Percentiles rank a stretch among this genome's conserved stretches.
These are phyloP conservation scores for Colletotrichum falcatum DNA, from an alignment of 2,329 filamentous ascomycete genomes.

Conservation along the genomic window DNA sequence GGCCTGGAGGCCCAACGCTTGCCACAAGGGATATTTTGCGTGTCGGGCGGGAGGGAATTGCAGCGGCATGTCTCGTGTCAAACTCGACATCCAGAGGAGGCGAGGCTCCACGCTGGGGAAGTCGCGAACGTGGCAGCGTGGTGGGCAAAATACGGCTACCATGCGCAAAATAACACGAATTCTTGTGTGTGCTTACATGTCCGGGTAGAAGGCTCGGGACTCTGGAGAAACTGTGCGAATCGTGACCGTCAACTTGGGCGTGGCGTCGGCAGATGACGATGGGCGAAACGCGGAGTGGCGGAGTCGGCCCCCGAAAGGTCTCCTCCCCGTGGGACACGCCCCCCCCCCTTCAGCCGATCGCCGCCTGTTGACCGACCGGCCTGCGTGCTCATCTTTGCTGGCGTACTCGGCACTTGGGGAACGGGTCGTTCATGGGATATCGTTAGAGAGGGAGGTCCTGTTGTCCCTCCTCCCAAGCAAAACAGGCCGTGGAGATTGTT, in stretches of 20 bases:
- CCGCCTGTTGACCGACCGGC: too few species aligned
- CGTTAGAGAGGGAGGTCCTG: too few species aligned
- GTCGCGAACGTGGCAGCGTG: background rate
- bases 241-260: background rate
- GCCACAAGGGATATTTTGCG: constrained; percentile 3
- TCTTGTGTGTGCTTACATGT: background rate
- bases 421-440: too few species aligned
- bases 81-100: constrained; percentile 23
- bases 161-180: background rate
- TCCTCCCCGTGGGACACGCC: too few species aligned
- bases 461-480: too few species aligned
- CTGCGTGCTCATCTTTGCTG: too few species aligned
- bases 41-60: constrained; percentile 19
- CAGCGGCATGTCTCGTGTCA: constrained; percentile 28
- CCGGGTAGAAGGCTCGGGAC: background rate
- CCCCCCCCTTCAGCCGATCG: too few species aligned
- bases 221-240: too few species aligned
- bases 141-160: background rate
- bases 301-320: constrained; percentile 23
- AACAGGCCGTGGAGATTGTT: too few species aligned
- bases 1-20: constrained; percentile 5
- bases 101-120: constrained; percentile 11
- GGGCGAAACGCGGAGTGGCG: constrained; percentile 4
- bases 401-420: too few species aligned
- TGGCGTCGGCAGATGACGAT: background rate